Evolutionary conservation across 2,329 filamentous ascomycete species (phyloP).

Genomic region (Apiospora rasikravindrae): DNA sequence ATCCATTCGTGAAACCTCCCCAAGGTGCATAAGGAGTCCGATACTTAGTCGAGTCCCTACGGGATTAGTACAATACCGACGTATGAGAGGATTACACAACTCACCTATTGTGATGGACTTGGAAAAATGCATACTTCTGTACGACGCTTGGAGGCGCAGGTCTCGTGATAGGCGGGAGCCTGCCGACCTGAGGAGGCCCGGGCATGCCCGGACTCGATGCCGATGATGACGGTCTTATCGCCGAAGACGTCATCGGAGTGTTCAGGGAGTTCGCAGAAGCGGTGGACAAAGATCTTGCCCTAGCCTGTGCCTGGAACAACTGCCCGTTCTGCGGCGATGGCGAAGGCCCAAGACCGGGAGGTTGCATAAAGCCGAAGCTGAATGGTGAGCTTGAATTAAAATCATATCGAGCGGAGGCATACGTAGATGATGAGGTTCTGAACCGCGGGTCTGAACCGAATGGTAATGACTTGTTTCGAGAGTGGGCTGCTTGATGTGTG

Average conservation of each 20-base stretch:
- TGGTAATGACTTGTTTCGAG: conserved; percentile 35
- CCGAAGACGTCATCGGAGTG: conserved; percentile 42
- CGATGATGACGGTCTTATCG: conserved; percentile 43
- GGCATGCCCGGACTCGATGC: conserved; percentile 38
- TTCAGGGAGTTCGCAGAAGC: conserved; percentile 40
- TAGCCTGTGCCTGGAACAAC: conserved; percentile 40
- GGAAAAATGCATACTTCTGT: conserved; percentile 63
- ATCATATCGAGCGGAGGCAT: conserved; percentile 37
- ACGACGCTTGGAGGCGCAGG: conserved; percentile 45
- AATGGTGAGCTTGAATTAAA: conserved; percentile 40
- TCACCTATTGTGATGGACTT: conserved; percentile 64
- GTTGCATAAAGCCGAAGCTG: conserved; percentile 40
- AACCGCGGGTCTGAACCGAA: conserved; percentile 39
- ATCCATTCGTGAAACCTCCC: conserved; percentile 66
- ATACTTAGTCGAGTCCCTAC: conserved; percentile 60
- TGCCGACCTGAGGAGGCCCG: conserved; percentile 32
- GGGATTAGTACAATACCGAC: conserved; percentile 29
- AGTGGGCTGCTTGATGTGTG: conserved; percentile 27
- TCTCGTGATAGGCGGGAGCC: conserved; percentile 27
- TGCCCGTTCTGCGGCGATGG: conserved; percentile 42
- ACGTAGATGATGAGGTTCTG: conserved; percentile 40
- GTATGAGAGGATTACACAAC: conserved; percentile 28
- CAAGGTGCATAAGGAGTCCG: conserved; percentile 63
- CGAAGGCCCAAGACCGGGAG: conserved; percentile 38
- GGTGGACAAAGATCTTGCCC: conserved; percentile 38